Percentiles rank a stretch among this genome's conserved stretches.
phyloP scores from a whole-genome alignment of 768 basidiomycete genomes.

The Peribolospora kevripleyi region DNA sequence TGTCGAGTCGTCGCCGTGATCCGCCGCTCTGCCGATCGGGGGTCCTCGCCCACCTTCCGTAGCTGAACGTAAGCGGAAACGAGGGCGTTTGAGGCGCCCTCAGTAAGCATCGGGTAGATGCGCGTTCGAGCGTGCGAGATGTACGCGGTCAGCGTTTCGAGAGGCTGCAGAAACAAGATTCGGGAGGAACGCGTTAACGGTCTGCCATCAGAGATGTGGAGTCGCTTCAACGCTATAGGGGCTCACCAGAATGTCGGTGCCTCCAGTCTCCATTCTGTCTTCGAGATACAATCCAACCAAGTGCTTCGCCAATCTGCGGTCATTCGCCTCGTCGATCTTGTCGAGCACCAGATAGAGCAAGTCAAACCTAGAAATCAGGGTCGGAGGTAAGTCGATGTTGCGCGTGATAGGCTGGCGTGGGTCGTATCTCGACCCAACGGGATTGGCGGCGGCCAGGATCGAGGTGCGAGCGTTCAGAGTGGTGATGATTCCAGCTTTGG shows the following conservation, averaged over 20 bases:
- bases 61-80: conserved; percentile 78
- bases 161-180: conserved; percentile 30
- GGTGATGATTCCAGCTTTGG: conserved; percentile 31
- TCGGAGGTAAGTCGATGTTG: conserved; percentile 94
- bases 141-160: conserved; percentile 76
- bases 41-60: conserved; percentile 71
- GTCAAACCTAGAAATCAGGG: conserved; percentile 92
- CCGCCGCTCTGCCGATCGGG: conserved; percentile 63
- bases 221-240: background rate
- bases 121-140: conserved; percentile 75
- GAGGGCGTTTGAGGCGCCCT: conserved; percentile 60
- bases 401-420: conserved; percentile 70
- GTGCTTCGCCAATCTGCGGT: conserved; percentile 71
- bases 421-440: conserved; percentile 86
- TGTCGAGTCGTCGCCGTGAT: conserved; percentile 97
- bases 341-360: conserved; percentile 86
- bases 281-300: conserved; percentile 83
- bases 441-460: conserved; percentile 78
- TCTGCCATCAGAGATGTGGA: background rate
- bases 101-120: conserved; percentile 63
- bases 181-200: background rate
- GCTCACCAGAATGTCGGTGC: conserved; percentile 52
- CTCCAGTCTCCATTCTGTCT: conserved; percentile 45
- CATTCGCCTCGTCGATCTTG: conserved; percentile 66
- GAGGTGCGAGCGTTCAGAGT: conserved; percentile 31